A percentile compares a stretch with the other conserved stretches of the same genome.
phyloP scores from a whole-genome alignment of 2,329 filamentous ascomycete species.

The Acrodontium crateriforme region DNA sequence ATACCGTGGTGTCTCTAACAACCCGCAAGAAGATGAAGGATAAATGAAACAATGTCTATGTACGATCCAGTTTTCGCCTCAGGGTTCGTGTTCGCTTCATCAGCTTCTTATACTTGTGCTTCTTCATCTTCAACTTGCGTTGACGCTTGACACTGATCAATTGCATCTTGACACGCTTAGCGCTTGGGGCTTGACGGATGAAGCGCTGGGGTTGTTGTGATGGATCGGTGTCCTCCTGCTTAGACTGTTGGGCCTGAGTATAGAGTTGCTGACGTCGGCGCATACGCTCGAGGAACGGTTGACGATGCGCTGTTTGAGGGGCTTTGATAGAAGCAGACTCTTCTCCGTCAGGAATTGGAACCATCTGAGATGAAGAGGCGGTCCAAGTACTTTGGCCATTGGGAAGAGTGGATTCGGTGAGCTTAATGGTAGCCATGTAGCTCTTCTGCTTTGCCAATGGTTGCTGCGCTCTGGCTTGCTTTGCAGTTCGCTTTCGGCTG shows the following conservation, averaged over 20 bases:
- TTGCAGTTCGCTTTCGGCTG: conserved; percentile 9
- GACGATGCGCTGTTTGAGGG: conserved; percentile 3
- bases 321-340: conserved; percentile 3
- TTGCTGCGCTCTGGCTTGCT: conserved; percentile 4
- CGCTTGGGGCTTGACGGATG: conserved; percentile 7
- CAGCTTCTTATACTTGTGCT: conserved; percentile 99
- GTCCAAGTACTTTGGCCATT: conserved; percentile 39
- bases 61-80: conserved; percentile 59
- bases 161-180: conserved; percentile 41
- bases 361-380: conserved; percentile 37
- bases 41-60: too few relatives aligned
- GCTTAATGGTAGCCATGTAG: conserved; percentile 36
- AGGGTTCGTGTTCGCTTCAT: conserved; percentile 82
- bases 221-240: conserved; percentile 5
- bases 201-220: conserved; percentile 3
- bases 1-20: too few relatives aligned
- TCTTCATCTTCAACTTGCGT: conserved; percentile 98
- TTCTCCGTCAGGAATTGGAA: conserved; percentile 23
- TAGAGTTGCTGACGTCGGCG: conserved; percentile 48
- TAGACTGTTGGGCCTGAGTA: conserved; percentile 8
- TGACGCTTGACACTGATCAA: conserved; percentile 86
- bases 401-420: conserved; percentile 39
- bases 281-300: conserved; percentile 58
- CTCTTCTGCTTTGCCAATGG: conserved; percentile 9
- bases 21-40: too few relatives aligned